phyloP scores from a whole-genome alignment of 1,284 basidiomycete genomes.

The Trichosporon sp. region DNA sequence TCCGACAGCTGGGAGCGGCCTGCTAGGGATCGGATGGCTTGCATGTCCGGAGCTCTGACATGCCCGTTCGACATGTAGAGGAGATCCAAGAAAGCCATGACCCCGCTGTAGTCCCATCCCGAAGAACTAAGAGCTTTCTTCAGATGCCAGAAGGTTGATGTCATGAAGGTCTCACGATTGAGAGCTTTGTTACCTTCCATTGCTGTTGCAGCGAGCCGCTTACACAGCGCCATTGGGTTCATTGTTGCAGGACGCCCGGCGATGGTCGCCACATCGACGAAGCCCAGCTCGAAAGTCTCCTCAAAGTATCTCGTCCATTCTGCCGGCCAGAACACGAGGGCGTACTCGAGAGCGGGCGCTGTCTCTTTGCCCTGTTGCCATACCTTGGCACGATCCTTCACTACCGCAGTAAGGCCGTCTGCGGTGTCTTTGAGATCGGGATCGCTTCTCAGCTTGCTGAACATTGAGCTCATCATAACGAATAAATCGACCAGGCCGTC shows the following conservation, averaged over 20 bases:
- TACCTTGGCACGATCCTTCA: not conserved
- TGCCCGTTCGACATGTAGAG: slow-evolving; percentile 49
- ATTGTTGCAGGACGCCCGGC: slow-evolving; percentile 5
- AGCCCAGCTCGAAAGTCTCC: slow-evolving; percentile 7
- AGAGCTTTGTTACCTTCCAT: not conserved
- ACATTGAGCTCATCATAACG: slow-evolving; percentile 26
- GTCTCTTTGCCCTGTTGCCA: slow-evolving; percentile 16
- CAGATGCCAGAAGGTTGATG: slow-evolving; percentile 69
- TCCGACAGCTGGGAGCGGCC: slow-evolving; percentile 6
- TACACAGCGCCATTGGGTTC: slow-evolving; percentile 23
- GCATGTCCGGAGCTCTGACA: slow-evolving; percentile 50
- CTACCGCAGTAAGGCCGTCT: slow-evolving; percentile 2
- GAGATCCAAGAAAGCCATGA: slow-evolving; percentile 67
- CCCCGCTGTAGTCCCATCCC: slow-evolving; percentile 59
- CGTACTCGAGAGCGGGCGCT: slow-evolving; percentile 16
- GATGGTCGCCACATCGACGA: slow-evolving; percentile 13
- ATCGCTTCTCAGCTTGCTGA: not conserved
- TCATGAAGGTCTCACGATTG: slow-evolving; percentile 18
- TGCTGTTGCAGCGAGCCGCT: slow-evolving; percentile 2
- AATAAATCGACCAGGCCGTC: slow-evolving; percentile 20
- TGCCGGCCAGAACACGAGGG: slow-evolving; percentile 30
- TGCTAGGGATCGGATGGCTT: slow-evolving; percentile 16
- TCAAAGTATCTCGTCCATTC: slow-evolving; percentile 12
- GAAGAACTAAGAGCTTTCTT: slow-evolving; percentile 63
- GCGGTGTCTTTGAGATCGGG: not conserved